phyloP scores from a whole-genome alignment of 768 basidiomycete genomes.

The Hericium coralloides region DNA sequence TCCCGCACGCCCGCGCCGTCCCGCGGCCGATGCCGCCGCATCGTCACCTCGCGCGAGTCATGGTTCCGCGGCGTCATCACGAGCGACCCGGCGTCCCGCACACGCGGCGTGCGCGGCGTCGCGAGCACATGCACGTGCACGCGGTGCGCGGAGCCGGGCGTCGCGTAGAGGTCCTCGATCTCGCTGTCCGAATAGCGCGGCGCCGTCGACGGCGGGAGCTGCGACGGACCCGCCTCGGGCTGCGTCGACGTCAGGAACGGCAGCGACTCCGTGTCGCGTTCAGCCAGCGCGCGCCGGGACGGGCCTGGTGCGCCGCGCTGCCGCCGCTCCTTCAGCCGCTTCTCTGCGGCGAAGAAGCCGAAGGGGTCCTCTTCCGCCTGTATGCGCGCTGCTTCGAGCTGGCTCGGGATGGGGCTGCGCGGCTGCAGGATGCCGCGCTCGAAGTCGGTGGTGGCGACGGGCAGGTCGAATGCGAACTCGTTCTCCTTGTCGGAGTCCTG shows the following conservation, averaged over 20 bases:
- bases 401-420: neutral
- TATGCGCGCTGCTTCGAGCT: neutral
- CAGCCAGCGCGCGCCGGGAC: conserved; percentile 2
- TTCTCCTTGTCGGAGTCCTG: conserved; percentile 14
- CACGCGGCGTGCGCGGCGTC: conserved; percentile 8
- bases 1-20: conserved; percentile 6
- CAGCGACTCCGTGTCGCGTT: conserved; percentile 1
- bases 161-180: conserved; percentile 14
- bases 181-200: conserved; percentile 13
- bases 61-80: conserved; percentile 10
- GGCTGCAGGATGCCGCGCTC: conserved; percentile 16
- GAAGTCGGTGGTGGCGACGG: neutral
- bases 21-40: conserved; percentile 12
- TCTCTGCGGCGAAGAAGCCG: conserved; percentile 12
- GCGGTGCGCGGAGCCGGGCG: conserved; percentile 7
- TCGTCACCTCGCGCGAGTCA: conserved; percentile 8
- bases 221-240: neutral
- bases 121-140: neutral
- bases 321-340: conserved; percentile 9
- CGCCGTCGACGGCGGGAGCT: neutral
- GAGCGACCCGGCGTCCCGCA: neutral
- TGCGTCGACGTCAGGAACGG: neutral
- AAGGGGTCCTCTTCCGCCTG: conserved; percentile 10
- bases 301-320: neutral
- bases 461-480: neutral